Evolutionary conservation across 176 grass and related monocot genomes (phyloP).

Genomic region (Oryza rufipogon): DNA sequence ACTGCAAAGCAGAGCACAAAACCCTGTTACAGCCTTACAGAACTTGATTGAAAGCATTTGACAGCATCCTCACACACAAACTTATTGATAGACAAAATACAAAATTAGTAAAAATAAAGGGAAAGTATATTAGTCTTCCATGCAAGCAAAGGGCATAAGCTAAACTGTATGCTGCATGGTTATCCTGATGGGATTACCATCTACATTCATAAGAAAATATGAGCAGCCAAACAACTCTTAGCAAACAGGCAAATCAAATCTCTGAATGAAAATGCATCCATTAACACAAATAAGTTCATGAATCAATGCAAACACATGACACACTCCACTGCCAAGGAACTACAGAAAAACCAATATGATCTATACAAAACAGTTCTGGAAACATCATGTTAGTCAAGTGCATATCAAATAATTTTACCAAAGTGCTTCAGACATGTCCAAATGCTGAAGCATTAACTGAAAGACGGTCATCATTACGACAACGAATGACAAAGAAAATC

Average conservation of each 20-base stretch:
- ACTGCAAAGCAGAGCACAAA: slow-evolving; percentile 44
- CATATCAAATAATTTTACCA: not conserved
- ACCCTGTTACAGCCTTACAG: not conserved
- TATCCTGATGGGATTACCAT: slow-evolving; percentile 1
- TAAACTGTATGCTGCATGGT: slow-evolving; percentile 3
- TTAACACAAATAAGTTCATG: not conserved
- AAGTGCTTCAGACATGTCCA: not conserved
- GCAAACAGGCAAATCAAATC: not conserved
- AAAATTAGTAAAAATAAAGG: not conserved
- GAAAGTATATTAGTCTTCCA: not conserved
- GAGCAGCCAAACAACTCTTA: not conserved
- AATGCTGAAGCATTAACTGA: not conserved
- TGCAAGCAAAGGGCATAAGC: not conserved
- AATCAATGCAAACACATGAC: not conserved
- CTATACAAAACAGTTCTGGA: not conserved
- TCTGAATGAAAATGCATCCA: not conserved
- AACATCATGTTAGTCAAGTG: not conserved
- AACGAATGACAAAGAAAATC: not conserved
- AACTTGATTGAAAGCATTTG: not conserved
- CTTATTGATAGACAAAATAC: not conserved
- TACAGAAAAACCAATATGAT: not conserved
- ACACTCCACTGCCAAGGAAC: not conserved
- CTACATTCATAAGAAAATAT: not conserved
- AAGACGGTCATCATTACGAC: not conserved
- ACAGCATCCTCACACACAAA: not conserved